These are phyloP conservation scores for Globisporangium cylindrosporum DNA, from an alignment of 352 stramenopile genomes.

Conservation along the genomic window DNA sequence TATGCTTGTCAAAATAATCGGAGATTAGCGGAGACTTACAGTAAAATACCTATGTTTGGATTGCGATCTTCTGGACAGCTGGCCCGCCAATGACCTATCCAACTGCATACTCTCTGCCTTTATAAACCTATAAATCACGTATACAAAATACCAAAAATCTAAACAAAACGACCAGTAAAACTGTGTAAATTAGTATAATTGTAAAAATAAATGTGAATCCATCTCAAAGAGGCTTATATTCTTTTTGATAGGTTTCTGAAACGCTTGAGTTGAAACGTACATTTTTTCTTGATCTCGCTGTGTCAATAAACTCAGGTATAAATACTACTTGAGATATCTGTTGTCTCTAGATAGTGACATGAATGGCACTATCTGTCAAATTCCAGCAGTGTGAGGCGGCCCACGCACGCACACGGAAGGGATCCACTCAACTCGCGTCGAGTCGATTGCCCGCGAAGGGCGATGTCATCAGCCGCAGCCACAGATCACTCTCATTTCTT, in stretches of 20 bases:
- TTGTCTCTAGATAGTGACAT: too few species aligned
- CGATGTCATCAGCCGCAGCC: slow-evolving; percentile 14
- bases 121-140: not conserved
- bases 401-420: too few species aligned
- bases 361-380: too few species aligned
- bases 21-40: not conserved
- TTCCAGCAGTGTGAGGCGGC: too few species aligned
- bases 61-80: slow-evolving; percentile 11
- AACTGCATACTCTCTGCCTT: not conserved
- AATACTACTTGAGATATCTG: too few species aligned
- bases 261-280: not conserved
- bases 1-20: slow-evolving; percentile 3
- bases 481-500: slow-evolving; percentile 2
- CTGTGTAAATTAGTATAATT: not conserved
- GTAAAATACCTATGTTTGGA: not conserved
- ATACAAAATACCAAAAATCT: not conserved
- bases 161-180: not conserved
- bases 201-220: not conserved
- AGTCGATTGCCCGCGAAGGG: not conserved
- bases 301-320: too few species aligned
- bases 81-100: not conserved
- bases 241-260: slow-evolving; percentile 8
- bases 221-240: not conserved
- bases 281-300: not conserved
- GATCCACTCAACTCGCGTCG: not conserved